These are phyloP conservation scores for Solanum etuberosum DNA, from an alignment of 257 asterid species.

Conservation along the genomic window DNA sequence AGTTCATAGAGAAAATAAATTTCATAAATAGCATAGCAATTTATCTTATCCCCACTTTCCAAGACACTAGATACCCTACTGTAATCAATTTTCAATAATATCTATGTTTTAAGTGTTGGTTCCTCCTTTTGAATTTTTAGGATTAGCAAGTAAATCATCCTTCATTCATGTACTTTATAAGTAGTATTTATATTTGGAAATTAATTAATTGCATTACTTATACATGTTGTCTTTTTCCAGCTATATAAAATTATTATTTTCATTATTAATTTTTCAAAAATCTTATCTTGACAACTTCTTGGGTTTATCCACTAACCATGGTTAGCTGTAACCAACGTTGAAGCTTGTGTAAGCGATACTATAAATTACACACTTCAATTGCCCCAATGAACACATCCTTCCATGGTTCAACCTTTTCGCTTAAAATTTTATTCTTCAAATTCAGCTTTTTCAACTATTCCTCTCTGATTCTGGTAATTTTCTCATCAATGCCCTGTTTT, in stretches of 20 bases:
- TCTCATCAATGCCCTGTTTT: background rate
- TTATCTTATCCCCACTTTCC: background rate
- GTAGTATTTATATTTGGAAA: background rate
- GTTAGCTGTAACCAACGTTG: background rate
- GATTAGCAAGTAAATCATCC: background rate
- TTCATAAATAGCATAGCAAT: background rate
- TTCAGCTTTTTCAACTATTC: background rate
- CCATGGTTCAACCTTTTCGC: background rate
- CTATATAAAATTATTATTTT: background rate
- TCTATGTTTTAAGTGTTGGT: background rate
- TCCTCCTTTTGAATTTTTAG: background rate
- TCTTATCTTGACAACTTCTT: background rate
- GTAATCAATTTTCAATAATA: background rate
- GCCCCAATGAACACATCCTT: background rate
- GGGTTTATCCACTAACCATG: conserved; percentile 5
- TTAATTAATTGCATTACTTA: background rate
- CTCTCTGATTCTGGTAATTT: background rate
- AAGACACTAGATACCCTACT: background rate
- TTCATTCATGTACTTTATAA: background rate
- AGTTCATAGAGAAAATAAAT: background rate
- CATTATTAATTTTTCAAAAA: background rate
- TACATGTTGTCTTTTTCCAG: background rate
- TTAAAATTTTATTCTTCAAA: background rate
- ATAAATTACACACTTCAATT: background rate
- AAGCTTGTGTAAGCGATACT: background rate